phyloP scores from a whole-genome alignment of 805 yeast genomes.

The Lachancea mirantina region DNA sequence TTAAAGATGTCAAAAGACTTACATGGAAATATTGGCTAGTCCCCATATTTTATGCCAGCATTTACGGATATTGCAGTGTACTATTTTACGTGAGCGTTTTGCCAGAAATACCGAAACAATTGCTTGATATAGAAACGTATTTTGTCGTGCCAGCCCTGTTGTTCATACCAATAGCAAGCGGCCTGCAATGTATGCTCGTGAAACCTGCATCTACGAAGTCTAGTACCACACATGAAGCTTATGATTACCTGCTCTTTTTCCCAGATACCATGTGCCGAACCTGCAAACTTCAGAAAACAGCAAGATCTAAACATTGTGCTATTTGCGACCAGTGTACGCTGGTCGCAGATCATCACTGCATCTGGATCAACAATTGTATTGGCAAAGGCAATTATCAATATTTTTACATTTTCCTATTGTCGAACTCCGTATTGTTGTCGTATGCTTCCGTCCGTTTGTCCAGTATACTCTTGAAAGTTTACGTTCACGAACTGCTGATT shows the following conservation, averaged over 20 bases:
- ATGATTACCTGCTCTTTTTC: constrained; percentile 50
- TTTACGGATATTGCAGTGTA: constrained; percentile 18
- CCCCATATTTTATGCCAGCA: constrained; percentile 23
- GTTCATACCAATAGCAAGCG: constrained; percentile 14
- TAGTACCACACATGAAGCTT: constrained; percentile 12
- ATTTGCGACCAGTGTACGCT: constrained; percentile 58
- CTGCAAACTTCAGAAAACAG: constrained; percentile 58
- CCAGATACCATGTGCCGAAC: constrained; percentile 44
- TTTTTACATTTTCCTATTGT: constrained; percentile 49
- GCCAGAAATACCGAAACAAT: constrained; percentile 9
- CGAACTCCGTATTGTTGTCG: constrained; percentile 39
- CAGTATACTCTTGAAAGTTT: constrained; percentile 11
- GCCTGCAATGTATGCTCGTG: constrained; percentile 17
- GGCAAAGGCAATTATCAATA: constrained; percentile 58
- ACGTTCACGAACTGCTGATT: constrained; percentile 24
- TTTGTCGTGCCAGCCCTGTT: constrained; percentile 20
- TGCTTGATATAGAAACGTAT: constrained; percentile 15
- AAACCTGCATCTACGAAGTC: constrained; percentile 14
- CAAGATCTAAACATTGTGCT: constrained; percentile 70
- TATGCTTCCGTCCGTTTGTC: constrained; percentile 37
- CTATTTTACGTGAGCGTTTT: constrained; percentile 14
- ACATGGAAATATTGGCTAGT: constrained; percentile 26
- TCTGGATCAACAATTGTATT: constrained; percentile 68
- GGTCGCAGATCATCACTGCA: constrained; percentile 67
- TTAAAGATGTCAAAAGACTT: constrained; percentile 17